Percentiles rank a stretch among this genome's conserved stretches.
These are phyloP conservation scores for Baorangia bicolor DNA, from an alignment of 768 basidiomycete genomes.

Conservation along the genomic window DNA sequence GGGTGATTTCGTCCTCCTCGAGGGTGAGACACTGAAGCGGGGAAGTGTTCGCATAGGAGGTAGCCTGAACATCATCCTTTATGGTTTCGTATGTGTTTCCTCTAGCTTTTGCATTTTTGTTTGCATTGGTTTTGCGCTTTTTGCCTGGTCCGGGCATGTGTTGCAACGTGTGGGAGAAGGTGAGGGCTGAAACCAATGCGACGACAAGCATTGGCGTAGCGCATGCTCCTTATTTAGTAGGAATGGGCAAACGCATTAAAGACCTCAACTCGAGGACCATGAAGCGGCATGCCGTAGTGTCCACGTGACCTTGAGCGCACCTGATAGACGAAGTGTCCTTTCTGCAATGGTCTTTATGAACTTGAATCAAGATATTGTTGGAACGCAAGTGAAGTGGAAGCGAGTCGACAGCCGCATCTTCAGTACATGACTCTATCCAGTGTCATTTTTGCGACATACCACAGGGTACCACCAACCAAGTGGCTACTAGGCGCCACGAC, in stretches of 20 bases:
- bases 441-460: no score
- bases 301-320: neutral
- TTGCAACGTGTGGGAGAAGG: neutral
- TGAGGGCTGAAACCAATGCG: no score
- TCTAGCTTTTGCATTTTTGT: neutral
- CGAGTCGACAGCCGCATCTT: no score
- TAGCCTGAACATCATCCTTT: neutral
- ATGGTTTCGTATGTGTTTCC: no score
- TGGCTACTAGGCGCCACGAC: no score
- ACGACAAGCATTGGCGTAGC: neutral
- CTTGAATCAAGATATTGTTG: no score
- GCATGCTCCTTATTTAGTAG: neutral
- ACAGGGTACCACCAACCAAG: no score
- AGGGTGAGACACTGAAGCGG: conserved; percentile 15
- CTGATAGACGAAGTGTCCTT: neutral
- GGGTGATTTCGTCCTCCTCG: conserved; percentile 28
- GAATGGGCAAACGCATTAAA: neutral
- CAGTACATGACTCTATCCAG: no score
- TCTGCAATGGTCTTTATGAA: no score
- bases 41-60: neutral
- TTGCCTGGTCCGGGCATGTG: conserved; percentile 12
- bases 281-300: no score
- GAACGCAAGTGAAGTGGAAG: neutral
- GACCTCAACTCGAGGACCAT: no score
- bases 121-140: conserved; percentile 5